Evolutionary conservation across 176 grass and related monocot species (phyloP), one percentile per base, ranked within the genome.

Genomic region (Triticum timopheevii): DNA sequence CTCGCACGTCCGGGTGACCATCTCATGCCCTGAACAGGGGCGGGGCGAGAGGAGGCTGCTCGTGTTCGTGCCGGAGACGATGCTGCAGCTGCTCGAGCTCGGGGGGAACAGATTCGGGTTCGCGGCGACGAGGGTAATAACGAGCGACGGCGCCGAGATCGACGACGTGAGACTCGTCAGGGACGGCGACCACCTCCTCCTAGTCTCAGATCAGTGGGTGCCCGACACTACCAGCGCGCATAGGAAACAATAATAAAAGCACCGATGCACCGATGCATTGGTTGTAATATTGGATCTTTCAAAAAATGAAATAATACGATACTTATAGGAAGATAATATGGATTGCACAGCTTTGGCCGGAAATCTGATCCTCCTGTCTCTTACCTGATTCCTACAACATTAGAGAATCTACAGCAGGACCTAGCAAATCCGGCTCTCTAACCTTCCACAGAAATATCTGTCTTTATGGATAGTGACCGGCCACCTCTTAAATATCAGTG

Each of bases 161-260:
- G 91, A 95, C 33, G 90, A 98, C 54, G 77, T 87, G 10, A 88
- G 72, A 44, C 81, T 98, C 44, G 82, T 98, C 74, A 89, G 93
- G 61, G 96, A 94, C 30, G 93, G 96, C 6, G 96, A 98, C 39
- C 80, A 35, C 25, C 78, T 98, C 16, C 80, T 95, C 40, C 80
- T 95, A 8, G 84, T 86, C 31, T 84, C 74, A 12, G 88, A 86
- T 28, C 49, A 85, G 36, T 86, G 77, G 89, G 39, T 5, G 54
- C 73, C 84, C 1, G 65, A 65, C 12, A 56, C 17, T 16, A 24
- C 4, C 4, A 13, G 1, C 67, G 11, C 27, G 61, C 13, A 7
- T 36, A 62, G 27, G 38, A 38, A 50, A 17, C 71, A 70, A 82
- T 38, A n/a, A 38, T 12, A 6, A 16, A 13, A 17, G 3, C 44